These are phyloP conservation scores for Xylaria intraflava DNA, from an alignment of 495 filamentous ascomycete species.

Conservation along the genomic window DNA sequence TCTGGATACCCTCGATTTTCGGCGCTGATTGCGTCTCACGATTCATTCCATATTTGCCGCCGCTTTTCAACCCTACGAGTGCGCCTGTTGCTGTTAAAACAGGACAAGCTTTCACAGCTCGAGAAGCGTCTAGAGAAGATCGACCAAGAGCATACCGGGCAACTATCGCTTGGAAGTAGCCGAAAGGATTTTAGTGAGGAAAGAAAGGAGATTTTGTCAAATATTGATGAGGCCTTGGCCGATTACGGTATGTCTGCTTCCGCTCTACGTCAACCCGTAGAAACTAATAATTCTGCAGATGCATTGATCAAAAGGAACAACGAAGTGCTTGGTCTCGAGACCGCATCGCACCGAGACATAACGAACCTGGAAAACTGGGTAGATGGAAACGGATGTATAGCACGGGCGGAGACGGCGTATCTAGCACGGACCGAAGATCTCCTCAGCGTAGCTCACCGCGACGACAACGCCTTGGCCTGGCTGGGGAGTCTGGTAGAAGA, in stretches of 20 bases:
- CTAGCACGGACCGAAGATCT: neutral
- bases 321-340: neutral
- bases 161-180: neutral
- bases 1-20: neutral
- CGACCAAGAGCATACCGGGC: neutral
- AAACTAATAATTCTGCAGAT: neutral
- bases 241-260: neutral
- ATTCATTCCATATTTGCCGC: neutral
- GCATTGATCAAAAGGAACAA: neutral
- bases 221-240: neutral
- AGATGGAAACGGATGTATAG: neutral
- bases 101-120: neutral
- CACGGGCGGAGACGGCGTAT: neutral
- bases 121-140: neutral
- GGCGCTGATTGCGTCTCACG: neutral
- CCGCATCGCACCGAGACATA: neutral
- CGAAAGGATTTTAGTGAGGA: neutral
- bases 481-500: too few species aligned
- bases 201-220: neutral
- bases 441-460: neutral
- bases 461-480: too few species aligned
- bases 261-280: neutral
- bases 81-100: neutral
- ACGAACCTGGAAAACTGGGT: neutral
- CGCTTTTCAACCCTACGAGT: neutral